These are phyloP conservation scores for Neonectria punicea DNA, from an alignment of 2,329 filamentous ascomycete genomes.

Conservation along the genomic window DNA sequence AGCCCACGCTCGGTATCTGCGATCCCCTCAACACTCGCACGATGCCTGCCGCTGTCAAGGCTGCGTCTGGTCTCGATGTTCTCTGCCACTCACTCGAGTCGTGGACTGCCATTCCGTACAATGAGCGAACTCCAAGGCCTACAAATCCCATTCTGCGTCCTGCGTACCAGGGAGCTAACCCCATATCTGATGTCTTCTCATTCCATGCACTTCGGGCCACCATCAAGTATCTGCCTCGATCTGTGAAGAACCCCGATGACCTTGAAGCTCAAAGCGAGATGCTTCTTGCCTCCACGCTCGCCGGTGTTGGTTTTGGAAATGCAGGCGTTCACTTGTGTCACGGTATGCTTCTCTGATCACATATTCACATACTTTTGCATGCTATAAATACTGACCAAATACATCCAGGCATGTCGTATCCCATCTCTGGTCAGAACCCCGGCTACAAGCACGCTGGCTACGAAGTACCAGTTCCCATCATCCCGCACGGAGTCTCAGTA, in stretches of 20 bases:
- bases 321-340: slow-evolving; percentile 88
- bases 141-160: slow-evolving; percentile 90
- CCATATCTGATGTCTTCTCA: slow-evolving; percentile 97
- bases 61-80: slow-evolving; percentile 91
- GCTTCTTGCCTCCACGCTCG: slow-evolving; percentile 92
- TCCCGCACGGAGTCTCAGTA: slow-evolving; percentile 95
- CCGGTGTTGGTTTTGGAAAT: slow-evolving; percentile 96
- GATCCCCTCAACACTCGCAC: slow-evolving; percentile 90
- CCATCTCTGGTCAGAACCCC: slow-evolving; percentile 94
- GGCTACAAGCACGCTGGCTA: slow-evolving; percentile 91
- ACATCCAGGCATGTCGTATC: slow-evolving; percentile 86
- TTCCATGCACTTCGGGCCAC: slow-evolving; percentile 84
- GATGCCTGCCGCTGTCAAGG: slow-evolving; percentile 95
- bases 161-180: slow-evolving; percentile 96
- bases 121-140: slow-evolving; percentile 85
- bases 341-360: slow-evolving; percentile 52
- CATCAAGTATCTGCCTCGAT: slow-evolving; percentile 90
- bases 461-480: slow-evolving; percentile 78
- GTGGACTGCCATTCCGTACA: slow-evolving; percentile 97
- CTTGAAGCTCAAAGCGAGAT: slow-evolving; percentile 93
- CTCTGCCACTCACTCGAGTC: slow-evolving; percentile 95
- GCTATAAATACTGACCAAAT: background rate
- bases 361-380: background rate
- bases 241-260: slow-evolving; percentile 89
- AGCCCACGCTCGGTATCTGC: slow-evolving; percentile 91